Evolutionary conservation across 148 eudicot species (phyloP).

Genomic region (Chenopodium formosanum): DNA sequence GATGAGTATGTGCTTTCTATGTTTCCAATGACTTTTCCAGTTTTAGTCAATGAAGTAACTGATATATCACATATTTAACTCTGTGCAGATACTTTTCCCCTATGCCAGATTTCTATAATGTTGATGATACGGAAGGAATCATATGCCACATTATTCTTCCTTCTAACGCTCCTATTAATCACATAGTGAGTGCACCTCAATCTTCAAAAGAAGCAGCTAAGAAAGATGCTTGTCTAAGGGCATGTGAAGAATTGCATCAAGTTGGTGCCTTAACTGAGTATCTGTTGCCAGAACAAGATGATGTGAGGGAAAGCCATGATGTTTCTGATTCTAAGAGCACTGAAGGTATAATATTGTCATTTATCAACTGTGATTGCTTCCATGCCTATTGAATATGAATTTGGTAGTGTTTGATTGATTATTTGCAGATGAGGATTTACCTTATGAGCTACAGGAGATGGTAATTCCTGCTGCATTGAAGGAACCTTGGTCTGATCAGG

Average conservation of each 20-base stretch:
- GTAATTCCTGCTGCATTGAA: conserved; percentile 69
- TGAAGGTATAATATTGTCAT: conserved; percentile 44
- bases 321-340: conserved; percentile 57
- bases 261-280: conserved; percentile 79
- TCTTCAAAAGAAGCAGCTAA: conserved; percentile 74
- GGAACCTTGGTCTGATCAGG: conserved; percentile 53
- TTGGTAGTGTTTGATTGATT: conserved; percentile 20
- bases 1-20: conserved; percentile 71
- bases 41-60: conserved; percentile 1
- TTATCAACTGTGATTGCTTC: background rate
- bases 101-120: conserved; percentile 57
- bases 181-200: conserved; percentile 59
- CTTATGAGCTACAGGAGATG: conserved; percentile 81
- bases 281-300: conserved; percentile 81
- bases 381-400: background rate
- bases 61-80: background rate
- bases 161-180: conserved; percentile 79
- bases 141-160: conserved; percentile 80
- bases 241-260: conserved; percentile 85
- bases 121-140: conserved; percentile 70
- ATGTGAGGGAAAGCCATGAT: conserved; percentile 35
- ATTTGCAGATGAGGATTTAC: conserved; percentile 59
- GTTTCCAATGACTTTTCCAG: background rate
- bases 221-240: conserved; percentile 89
- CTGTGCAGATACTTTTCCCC: conserved; percentile 71